Evolutionary conservation across 495 filamentous ascomycete species (phyloP), one percentile per base, ranked within the genome.

Genomic region (Aspergillus taichungensis): DNA sequence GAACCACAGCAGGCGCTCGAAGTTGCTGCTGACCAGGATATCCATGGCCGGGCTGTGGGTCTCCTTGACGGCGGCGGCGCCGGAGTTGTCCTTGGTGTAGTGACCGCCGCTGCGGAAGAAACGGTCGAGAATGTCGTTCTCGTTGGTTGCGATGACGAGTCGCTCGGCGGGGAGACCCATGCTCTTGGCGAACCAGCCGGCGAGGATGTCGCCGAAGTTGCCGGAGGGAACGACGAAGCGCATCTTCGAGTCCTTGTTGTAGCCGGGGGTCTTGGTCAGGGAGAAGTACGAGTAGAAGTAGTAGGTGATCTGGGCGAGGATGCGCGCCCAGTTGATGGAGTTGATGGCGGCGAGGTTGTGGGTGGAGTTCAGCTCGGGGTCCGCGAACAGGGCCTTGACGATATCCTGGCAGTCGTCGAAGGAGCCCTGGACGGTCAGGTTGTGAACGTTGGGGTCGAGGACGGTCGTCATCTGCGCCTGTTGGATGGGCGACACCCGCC

Each of bases 391-490:
- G 0, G 84, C 82, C 70, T 98, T 98, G 53, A 98, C 85, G 42
- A 88, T 87, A 57, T 95, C 91, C 79, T 94, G 90, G 66, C 91
- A 97, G 60, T 97, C 86, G 53, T 98, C 92, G 66, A 98, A 96
- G 2, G 85, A 87, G 30, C 91, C 90, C 40, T 81, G 77, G 10
- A 95, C 82, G 37, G 85, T 77, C 1, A 97, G 64, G 64, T 89
- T 90, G 72, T 95, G 86, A 7, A 95, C 68, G 65, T 98, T 98
- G 40, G 70, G 66, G 56, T 96, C 92, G 14, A 84, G 63, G 43
- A 87, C 80, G 0, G 90, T 92, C 1, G 88, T 95, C 92, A 98
- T 96, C 67, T 97, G 92, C 3, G 81, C 84, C 63, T 95, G 86
- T 60, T 96, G 92, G 45, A 96, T 83, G 2, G 88, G 83, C 54